phyloP scores from a whole-genome alignment of 352 stramenopile species.

The Thalassiosira livingstoniorum region DNA sequence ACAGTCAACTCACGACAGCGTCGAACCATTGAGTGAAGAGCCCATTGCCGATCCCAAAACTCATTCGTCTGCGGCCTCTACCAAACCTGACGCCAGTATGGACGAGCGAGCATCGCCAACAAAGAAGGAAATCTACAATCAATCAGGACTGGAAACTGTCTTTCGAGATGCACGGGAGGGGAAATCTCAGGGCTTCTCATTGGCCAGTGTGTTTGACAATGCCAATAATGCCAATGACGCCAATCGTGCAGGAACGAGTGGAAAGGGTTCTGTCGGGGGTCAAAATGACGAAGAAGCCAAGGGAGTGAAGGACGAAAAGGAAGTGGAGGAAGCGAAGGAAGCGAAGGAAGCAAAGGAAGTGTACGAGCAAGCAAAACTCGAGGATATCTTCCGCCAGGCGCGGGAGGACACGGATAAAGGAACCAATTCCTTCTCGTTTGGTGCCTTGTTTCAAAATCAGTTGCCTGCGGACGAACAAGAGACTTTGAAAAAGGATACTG shows the following conservation, averaged over 20 bases:
- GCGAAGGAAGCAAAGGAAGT: conserved; percentile 34
- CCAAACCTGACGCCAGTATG: background rate
- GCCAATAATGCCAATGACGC: background rate
- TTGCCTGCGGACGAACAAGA: background rate
- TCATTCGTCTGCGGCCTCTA: background rate
- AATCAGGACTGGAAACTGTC: too few relatives aligned
- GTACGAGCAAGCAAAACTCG: conserved; percentile 81
- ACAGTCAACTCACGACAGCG: background rate
- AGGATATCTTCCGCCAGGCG: conserved; percentile 77
- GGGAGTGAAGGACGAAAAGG: conserved; percentile 30
- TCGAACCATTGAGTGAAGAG: background rate
- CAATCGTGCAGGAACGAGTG: background rate
- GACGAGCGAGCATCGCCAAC: too few relatives aligned
- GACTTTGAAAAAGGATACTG: background rate
- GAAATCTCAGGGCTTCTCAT: background rate
- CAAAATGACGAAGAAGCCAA: conserved; percentile 15
- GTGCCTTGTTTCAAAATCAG: conserved; percentile 33
- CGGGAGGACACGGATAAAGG: conserved; percentile 37
- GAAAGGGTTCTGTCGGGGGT: too few relatives aligned
- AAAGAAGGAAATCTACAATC: too few relatives aligned
- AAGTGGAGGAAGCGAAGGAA: background rate
- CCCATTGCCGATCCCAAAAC: too few relatives aligned
- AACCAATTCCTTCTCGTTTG: conserved; percentile 27
- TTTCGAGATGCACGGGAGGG: background rate
- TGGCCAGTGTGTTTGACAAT: background rate